Conservation (phyloP, 2,329 filamentous ascomycete genomes). For the Drechmeria coniospora region DNA sequence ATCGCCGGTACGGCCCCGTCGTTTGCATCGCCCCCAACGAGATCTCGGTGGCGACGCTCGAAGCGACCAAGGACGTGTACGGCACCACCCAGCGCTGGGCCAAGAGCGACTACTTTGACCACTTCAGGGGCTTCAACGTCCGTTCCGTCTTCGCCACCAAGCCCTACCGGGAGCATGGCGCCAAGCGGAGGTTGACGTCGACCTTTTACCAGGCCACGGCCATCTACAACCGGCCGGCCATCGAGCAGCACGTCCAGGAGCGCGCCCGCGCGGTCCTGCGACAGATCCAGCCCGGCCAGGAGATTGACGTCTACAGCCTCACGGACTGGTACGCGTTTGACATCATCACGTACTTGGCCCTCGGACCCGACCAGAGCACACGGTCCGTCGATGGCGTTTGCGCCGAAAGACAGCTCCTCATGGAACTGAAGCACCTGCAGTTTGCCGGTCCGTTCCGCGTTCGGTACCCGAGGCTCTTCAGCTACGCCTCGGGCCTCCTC, state of each 20-base stretch:
- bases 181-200: slow-evolving; percentile 3
- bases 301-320: slow-evolving; percentile 1
- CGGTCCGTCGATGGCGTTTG: slow-evolving; percentile 1
- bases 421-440: slow-evolving; percentile 2
- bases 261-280: slow-evolving; percentile 1
- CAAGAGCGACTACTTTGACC: slow-evolving; percentile 5
- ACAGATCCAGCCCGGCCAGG: neutral
- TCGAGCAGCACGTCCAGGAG: slow-evolving; percentile 2
- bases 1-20: slow-evolving; percentile 3
- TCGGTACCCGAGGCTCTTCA: neutral
- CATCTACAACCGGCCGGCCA: slow-evolving; percentile 4
- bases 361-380: slow-evolving; percentile 2
- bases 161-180: slow-evolving; percentile 2
- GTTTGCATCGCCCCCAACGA: slow-evolving; percentile 4
- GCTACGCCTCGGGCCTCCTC: neutral
- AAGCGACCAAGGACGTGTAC: slow-evolving; percentile 1
- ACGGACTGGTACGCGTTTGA: slow-evolving; percentile 3
- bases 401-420: slow-evolving; percentile 2
- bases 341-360: slow-evolving; percentile 2
- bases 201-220: slow-evolving; percentile 3
- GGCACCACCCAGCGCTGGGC: slow-evolving; percentile 1
- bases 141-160: slow-evolving; percentile 4
- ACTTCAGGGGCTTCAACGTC: slow-evolving; percentile 3
- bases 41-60: slow-evolving; percentile 2
- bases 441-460: slow-evolving; percentile 1